These are phyloP conservation scores for Pestalotiopsis sp. DNA, from an alignment of 2,329 filamentous ascomycete genomes.

Conservation along the genomic window DNA sequence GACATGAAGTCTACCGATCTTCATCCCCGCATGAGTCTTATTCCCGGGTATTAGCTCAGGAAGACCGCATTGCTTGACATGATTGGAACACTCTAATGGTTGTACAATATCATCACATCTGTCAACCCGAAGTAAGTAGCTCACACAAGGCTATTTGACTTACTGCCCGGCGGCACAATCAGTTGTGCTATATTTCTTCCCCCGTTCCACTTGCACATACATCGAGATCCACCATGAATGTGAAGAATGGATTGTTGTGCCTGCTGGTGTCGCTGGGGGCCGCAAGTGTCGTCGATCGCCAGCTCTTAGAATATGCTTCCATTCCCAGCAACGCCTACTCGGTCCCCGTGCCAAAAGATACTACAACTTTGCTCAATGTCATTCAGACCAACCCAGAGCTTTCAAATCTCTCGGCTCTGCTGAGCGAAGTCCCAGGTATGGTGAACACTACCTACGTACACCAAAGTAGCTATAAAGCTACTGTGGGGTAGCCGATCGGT, in stretches of 20 bases:
- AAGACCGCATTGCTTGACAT: background rate
- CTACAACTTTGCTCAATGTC: background rate
- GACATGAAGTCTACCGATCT: background rate
- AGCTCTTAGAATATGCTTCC: constrained; percentile 1
- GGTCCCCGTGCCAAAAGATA: background rate
- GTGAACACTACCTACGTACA: background rate
- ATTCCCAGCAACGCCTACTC: background rate
- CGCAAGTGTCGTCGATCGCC: background rate
- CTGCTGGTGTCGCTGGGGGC: background rate
- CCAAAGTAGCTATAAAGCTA: constrained; percentile 2
- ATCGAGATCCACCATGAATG: background rate
- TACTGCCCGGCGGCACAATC: too few species aligned
- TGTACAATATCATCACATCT: too few species aligned
- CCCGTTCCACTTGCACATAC: background rate
- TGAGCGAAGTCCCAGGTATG: background rate
- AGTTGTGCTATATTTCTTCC: too few species aligned
- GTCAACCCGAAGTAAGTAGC: too few species aligned
- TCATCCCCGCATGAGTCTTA: background rate
- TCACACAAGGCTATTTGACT: too few species aligned
- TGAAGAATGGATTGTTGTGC: background rate
- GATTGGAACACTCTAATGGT: too few species aligned
- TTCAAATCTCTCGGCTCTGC: background rate
- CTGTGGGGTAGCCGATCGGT: too few species aligned
- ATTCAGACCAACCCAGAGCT: background rate
- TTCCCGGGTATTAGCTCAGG: background rate